Evolutionary conservation across 2,329 filamentous ascomycete genomes (phyloP).

Genomic region (Neocatenulostroma microsporum): DNA sequence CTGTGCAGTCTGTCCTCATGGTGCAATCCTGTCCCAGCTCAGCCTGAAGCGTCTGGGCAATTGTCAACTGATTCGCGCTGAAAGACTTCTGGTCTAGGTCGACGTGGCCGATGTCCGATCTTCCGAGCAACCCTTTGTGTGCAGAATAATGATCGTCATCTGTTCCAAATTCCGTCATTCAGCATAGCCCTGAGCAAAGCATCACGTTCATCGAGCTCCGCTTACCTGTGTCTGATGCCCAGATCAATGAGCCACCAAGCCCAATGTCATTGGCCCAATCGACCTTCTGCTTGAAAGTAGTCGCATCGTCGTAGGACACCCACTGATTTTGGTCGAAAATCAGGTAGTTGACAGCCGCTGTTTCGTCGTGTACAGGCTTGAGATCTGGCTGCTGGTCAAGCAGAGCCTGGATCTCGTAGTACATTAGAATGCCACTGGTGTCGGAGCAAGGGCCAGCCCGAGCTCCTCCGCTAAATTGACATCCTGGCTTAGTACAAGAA

Average conservation of each 20-base stretch:
- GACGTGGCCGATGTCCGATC: too few relatives aligned
- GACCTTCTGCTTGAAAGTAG: constrained; percentile 31
- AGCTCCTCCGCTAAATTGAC: constrained; percentile 10
- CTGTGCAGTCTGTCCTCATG: too few relatives aligned
- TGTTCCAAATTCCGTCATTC: too few relatives aligned
- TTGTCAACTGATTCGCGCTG: too few relatives aligned
- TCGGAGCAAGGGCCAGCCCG: not conserved
- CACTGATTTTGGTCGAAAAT: constrained; percentile 31
- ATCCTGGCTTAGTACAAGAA: constrained; percentile 12
- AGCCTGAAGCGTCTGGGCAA: too few relatives aligned
- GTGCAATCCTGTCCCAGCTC: too few relatives aligned
- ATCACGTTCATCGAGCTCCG: too few relatives aligned
- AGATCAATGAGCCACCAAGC: constrained; percentile 24
- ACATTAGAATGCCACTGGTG: not conserved
- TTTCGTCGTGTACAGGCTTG: constrained; percentile 16
- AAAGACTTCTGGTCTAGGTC: too few relatives aligned
- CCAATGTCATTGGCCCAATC: constrained; percentile 28
- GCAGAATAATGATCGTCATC: too few relatives aligned
- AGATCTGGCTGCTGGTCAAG: not conserved
- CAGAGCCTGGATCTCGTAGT: not conserved
- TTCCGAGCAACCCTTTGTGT: too few relatives aligned
- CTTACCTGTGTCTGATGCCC: constrained; percentile 9
- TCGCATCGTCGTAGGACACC: constrained; percentile 33
- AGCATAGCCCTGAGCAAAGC: too few relatives aligned
- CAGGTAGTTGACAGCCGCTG: constrained; percentile 29